Evolutionary conservation across 805 yeast genomes (phyloP).

Genomic region (Ogataea trehalophila): DNA sequence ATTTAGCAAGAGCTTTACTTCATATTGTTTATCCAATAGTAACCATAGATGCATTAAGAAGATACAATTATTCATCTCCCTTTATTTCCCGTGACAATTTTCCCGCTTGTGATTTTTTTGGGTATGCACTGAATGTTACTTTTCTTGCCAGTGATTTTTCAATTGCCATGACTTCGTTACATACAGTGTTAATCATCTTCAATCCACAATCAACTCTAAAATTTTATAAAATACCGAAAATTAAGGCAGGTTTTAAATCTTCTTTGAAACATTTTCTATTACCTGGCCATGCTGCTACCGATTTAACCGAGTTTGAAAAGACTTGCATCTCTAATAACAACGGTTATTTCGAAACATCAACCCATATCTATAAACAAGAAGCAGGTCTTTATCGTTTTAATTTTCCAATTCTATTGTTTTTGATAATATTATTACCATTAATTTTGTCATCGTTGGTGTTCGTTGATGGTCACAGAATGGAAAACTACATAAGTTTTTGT

Average conservation of each 20-base stretch:
- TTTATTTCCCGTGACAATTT: slow-evolving; percentile 6
- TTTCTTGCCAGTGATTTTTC: slow-evolving; percentile 15
- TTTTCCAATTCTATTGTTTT: background rate
- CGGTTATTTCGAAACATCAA: slow-evolving; percentile 12
- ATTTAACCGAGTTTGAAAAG: slow-evolving; percentile 8
- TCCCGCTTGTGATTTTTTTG: slow-evolving; percentile 16
- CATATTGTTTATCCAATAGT: slow-evolving; percentile 14
- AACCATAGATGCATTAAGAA: slow-evolving; percentile 6
- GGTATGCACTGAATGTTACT: slow-evolving; percentile 10
- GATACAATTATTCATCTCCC: slow-evolving; percentile 1
- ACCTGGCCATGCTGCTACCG: background rate
- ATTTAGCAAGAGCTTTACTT: slow-evolving; percentile 7
- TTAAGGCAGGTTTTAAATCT: background rate
- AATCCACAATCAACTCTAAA: slow-evolving; percentile 5
- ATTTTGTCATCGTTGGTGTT: slow-evolving; percentile 9
- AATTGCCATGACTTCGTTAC: slow-evolving; percentile 15
- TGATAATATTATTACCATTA: slow-evolving; percentile 6
- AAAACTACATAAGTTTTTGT: slow-evolving; percentile 13
- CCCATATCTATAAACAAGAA: slow-evolving; percentile 13
- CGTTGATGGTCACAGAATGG: slow-evolving; percentile 7
- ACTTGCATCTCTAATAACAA: slow-evolving; percentile 4
- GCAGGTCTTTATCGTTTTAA: slow-evolving; percentile 14
- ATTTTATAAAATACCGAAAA: slow-evolving; percentile 3
- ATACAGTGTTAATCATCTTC: slow-evolving; percentile 12
- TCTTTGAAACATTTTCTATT: background rate